These are phyloP conservation scores for Kodamaea fukazawae DNA, from an alignment of 805 yeast genomes.

Conservation along the genomic window DNA sequence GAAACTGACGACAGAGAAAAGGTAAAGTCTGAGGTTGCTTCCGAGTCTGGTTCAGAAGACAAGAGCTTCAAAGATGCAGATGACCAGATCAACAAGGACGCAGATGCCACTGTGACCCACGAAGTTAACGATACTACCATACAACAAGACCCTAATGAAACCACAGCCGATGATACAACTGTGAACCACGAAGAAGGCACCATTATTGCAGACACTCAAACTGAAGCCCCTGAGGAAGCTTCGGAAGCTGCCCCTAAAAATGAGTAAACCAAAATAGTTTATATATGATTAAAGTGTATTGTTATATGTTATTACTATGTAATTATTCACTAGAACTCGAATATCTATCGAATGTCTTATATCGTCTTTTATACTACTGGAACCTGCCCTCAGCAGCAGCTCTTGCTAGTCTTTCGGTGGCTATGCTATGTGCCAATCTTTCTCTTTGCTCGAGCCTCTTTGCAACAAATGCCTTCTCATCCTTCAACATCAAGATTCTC, in stretches of 20 bases:
- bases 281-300: slow-evolving; percentile 1
- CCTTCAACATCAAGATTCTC: slow-evolving; percentile 66
- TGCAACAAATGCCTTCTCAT: slow-evolving; percentile 57
- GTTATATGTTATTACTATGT: slow-evolving; percentile 2
- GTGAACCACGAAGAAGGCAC: slow-evolving; percentile 28
- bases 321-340: not conserved
- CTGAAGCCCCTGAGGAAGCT: slow-evolving; percentile 4
- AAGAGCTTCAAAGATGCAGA: not conserved
- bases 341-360: slow-evolving; percentile 4
- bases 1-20: not conserved
- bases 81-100: not conserved
- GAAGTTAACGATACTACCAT: slow-evolving; percentile 47
- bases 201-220: slow-evolving; percentile 15
- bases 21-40: too few species aligned
- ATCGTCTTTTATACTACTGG: slow-evolving; percentile 2
- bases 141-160: slow-evolving; percentile 48
- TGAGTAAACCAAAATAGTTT: slow-evolving; percentile 1
- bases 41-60: not conserved
- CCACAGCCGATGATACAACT: slow-evolving; percentile 41
- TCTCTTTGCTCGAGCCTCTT: slow-evolving; percentile 62
- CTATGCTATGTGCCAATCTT: slow-evolving; percentile 50
- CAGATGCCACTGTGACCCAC: slow-evolving; percentile 25
- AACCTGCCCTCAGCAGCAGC: slow-evolving; percentile 45
- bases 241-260: slow-evolving; percentile 7
- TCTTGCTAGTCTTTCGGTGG: slow-evolving; percentile 50